phyloP scores from a whole-genome alignment of 352 stramenopile genomes.

The Phytophthora cactorum region DNA sequence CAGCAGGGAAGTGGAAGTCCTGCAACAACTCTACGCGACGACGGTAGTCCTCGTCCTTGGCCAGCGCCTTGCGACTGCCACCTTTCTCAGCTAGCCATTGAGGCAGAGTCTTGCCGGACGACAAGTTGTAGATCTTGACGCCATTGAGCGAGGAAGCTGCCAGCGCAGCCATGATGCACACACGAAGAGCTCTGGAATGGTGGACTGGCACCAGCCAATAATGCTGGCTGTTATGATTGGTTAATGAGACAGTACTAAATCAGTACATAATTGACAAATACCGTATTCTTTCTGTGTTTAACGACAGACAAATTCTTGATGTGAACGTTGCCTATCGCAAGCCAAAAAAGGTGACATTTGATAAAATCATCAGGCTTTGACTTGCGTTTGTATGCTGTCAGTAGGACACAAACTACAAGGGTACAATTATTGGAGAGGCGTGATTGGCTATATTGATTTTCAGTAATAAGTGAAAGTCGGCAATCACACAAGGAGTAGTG shows the following conservation, averaged over 20 bases:
- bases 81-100: slow-evolving; percentile 94
- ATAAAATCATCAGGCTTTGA: too few relatives aligned
- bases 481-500: too few relatives aligned
- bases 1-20: slow-evolving; percentile 98
- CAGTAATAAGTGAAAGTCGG: too few relatives aligned
- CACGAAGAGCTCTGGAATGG: not conserved
- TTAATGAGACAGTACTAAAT: not conserved
- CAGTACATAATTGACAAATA: not conserved
- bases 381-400: too few relatives aligned
- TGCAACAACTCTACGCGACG: slow-evolving; percentile 98
- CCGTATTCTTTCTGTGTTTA: too few relatives aligned
- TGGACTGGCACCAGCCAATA: slow-evolving; percentile 29
- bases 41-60: slow-evolving; percentile 74
- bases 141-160: slow-evolving; percentile 90
- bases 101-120: slow-evolving; percentile 93
- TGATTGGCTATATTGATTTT: too few relatives aligned
- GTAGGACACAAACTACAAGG: too few relatives aligned
- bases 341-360: too few relatives aligned
- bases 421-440: too few relatives aligned
- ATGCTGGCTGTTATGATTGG: slow-evolving; percentile 10
- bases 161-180: slow-evolving; percentile 68
- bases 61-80: slow-evolving; percentile 40
- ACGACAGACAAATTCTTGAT: too few relatives aligned
- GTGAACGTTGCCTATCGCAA: too few relatives aligned
- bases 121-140: slow-evolving; percentile 97